Evolutionary conservation across 2,329 filamentous ascomycete genomes (phyloP).

Genomic region (Rutstroemia sp.): DNA sequence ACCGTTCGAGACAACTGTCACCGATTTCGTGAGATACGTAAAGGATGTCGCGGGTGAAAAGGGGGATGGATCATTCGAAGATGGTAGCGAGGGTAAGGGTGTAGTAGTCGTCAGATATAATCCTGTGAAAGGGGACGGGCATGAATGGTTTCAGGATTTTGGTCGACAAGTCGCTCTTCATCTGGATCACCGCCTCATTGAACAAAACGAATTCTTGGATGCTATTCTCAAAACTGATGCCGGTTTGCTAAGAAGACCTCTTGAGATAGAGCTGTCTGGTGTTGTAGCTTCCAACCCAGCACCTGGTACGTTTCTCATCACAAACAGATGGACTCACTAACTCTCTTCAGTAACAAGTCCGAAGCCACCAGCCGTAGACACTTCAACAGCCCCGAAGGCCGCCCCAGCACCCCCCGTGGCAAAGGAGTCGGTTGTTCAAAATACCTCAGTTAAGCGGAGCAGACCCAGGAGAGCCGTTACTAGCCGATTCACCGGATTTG

Average conservation of each 20-base stretch:
- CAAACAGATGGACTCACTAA: neutral
- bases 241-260: constrained; percentile 58
- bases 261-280: constrained; percentile 44
- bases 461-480: constrained; percentile 37
- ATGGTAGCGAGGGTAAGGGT: constrained; percentile 57
- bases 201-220: constrained; percentile 88
- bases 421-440: neutral
- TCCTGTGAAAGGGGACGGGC: constrained; percentile 46
- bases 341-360: constrained; percentile 8
- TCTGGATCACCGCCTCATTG: constrained; percentile 74
- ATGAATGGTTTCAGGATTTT: constrained; percentile 62
- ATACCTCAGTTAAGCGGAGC: constrained; percentile 16
- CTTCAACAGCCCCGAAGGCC: neutral
- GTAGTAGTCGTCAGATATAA: constrained; percentile 73
- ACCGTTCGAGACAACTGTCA: constrained; percentile 55
- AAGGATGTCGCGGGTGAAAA: constrained; percentile 69
- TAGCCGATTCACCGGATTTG: constrained; percentile 68
- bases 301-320: constrained; percentile 18
- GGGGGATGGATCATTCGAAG: constrained; percentile 55
- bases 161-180: constrained; percentile 60
- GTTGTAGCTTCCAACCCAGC: constrained; percentile 22
- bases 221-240: constrained; percentile 79
- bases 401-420: constrained; percentile 12
- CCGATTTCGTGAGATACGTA: constrained; percentile 74
- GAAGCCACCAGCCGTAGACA: no score